phyloP scores from a whole-genome alignment of 306 rosid genomes.

The Cicer chorassanicum region DNA sequence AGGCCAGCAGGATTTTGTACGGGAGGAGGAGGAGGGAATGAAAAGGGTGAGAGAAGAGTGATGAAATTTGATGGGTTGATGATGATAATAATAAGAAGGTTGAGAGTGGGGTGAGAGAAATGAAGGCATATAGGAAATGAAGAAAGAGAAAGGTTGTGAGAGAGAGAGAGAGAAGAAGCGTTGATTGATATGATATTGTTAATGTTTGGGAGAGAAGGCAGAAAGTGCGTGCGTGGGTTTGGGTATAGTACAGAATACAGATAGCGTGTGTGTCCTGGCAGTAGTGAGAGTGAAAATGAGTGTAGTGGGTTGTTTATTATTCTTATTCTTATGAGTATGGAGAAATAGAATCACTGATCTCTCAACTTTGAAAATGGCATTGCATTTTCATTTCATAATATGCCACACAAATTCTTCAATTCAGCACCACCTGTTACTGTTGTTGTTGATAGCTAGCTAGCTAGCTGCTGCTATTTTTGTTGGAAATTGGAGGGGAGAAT shows the following conservation, averaged over 20 bases:
- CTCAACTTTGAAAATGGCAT: neutral
- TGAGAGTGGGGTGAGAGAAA: constrained; percentile 44
- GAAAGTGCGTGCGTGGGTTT: constrained; percentile 47
- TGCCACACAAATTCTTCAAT: neutral
- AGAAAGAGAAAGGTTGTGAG: neutral
- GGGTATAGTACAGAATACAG: constrained; percentile 39
- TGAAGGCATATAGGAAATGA: constrained; percentile 42
- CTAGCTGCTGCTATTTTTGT: neutral
- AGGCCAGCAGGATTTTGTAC: constrained; percentile 46
- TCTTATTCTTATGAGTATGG: neutral
- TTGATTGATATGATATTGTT: neutral
- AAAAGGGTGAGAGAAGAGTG: constrained; percentile 14
- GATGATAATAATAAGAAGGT: neutral
- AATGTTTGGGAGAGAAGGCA: constrained; percentile 11
- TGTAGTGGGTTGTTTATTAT: neutral
- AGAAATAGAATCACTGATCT: no score
- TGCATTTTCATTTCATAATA: neutral
- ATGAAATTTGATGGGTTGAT: neutral
- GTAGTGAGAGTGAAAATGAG: constrained; percentile 29
- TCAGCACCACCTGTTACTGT: neutral
- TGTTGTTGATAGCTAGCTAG: neutral
- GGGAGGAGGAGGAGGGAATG: neutral
- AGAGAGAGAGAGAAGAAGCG: neutral
- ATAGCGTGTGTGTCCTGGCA: constrained; percentile 44
- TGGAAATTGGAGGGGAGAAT: neutral